Evolutionary conservation across 164 flowering plant species (phyloP), one percentile per base, ranked within the genome.

Genomic region (Stephania yunnanensis): DNA sequence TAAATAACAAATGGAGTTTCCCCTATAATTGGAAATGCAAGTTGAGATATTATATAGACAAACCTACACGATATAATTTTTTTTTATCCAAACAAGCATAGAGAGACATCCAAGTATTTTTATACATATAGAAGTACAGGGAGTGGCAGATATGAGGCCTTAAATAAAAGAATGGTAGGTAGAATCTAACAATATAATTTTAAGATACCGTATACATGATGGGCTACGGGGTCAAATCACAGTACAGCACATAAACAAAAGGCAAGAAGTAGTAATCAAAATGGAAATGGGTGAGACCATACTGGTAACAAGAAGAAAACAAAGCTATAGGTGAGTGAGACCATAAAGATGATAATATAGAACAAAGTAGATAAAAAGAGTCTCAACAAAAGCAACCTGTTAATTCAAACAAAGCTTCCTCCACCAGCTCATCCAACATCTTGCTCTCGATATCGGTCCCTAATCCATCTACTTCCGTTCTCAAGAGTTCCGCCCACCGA

Each of bases 391-490:
- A 77, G 69, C 77, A 71, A 80, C 85, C 85, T 75, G 91, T 83
- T 80, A 92, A 83, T 73, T 88, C 92, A 79, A 81, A 81, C 77
- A 90, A 81, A 68, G 91, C 82, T 79, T 95, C 99, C 53, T 87
- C 89, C 76, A 95, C 80, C 73, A 93, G 84, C 78, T 93, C 98
- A 75, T 88, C 87, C 48, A 93, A 79, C 84, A 95, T 77, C 77
- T 81, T 82, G 77, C 80, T 78, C 78, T 89, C 94, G 36, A 93
- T 87, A 78, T 89, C 92, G 68, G 78, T 87, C 25, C 92, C 91
- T 42, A 89, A 69, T 72, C 76, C 77, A 74, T 92, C 90, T 36
- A 85, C 61, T 81, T 92, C 90, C 76, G 80, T 20, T 69, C 80
- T 78, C 81, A 87, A 75, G 44, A 77, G 71, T 64, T 87, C 91